Evolutionary conservation across 176 grass and related monocot genomes (phyloP).

Genomic region (Eragrostis curvula): DNA sequence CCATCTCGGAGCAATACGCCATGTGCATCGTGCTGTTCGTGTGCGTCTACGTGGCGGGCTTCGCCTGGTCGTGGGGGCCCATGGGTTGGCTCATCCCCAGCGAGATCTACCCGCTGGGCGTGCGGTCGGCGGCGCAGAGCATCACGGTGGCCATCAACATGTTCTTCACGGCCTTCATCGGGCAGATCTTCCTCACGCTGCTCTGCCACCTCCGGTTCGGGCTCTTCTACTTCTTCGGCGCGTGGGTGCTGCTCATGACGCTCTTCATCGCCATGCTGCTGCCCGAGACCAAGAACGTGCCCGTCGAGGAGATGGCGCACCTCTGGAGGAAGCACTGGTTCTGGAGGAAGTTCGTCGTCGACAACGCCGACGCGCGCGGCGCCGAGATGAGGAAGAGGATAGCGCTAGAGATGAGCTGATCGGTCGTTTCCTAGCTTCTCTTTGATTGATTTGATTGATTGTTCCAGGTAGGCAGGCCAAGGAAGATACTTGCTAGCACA

Average conservation of each 20-base stretch:
- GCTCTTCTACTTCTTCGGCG: slow-evolving; percentile 70
- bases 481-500: neutral
- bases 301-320: slow-evolving; percentile 46
- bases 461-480: neutral
- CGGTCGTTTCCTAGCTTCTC: no score
- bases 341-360: slow-evolving; percentile 54
- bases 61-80: slow-evolving; percentile 61
- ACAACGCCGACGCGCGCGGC: slow-evolving; percentile 37
- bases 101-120: slow-evolving; percentile 61
- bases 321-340: slow-evolving; percentile 63
- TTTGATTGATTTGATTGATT: neutral
- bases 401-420: slow-evolving; percentile 68
- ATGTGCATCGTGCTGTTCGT: slow-evolving; percentile 73
- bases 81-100: slow-evolving; percentile 60
- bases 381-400: slow-evolving; percentile 69
- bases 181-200: slow-evolving; percentile 60
- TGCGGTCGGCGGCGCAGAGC: slow-evolving; percentile 51
- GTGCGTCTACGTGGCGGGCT: slow-evolving; percentile 64
- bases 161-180: slow-evolving; percentile 65
- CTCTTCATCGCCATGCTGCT: slow-evolving; percentile 60
- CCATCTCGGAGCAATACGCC: slow-evolving; percentile 61
- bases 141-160: slow-evolving; percentile 56
- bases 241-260: slow-evolving; percentile 54
- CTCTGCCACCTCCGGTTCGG: slow-evolving; percentile 61
- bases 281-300: slow-evolving; percentile 62